A percentile compares a stretch with the other conserved stretches of the same genome.
phyloP scores from a whole-genome alignment of 2,329 filamentous ascomycete genomes.

The Neopestalotiopsis rosae region DNA sequence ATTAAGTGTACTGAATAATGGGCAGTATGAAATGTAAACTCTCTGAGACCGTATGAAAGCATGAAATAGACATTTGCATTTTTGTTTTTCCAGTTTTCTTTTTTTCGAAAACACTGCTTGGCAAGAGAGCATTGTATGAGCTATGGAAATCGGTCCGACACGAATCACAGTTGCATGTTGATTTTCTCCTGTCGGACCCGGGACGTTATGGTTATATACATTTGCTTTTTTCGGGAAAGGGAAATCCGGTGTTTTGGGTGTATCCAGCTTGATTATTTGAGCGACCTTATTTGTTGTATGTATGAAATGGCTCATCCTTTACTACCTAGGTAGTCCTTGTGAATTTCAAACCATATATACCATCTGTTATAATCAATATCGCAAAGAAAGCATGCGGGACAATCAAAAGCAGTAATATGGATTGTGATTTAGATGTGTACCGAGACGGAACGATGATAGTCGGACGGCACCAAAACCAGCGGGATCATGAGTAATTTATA shows the following conservation, averaged over 20 bases:
- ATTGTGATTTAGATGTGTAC: background rate
- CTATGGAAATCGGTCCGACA: background rate
- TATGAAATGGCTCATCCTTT: background rate
- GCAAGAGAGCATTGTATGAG: slow-evolving; percentile 1
- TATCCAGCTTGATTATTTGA: slow-evolving; percentile 23
- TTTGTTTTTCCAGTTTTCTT: background rate
- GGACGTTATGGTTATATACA: slow-evolving; percentile 16
- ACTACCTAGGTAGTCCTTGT: background rate
- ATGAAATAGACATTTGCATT: slow-evolving; percentile 14
- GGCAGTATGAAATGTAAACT: background rate
- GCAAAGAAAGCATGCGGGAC: no score
- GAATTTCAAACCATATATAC: background rate
- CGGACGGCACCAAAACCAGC: background rate
- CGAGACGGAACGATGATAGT: background rate
- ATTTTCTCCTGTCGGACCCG: slow-evolving; percentile 19
- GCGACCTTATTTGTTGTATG: background rate
- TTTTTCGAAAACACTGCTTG: slow-evolving; percentile 2
- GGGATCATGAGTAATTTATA: background rate
- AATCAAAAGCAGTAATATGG: background rate
- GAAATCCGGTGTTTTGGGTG: slow-evolving; percentile 29
- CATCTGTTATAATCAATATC: background rate
- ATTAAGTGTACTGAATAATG: slow-evolving; percentile 27
- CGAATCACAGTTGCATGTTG: slow-evolving; percentile 15
- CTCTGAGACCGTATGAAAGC: background rate
- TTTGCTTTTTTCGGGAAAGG: slow-evolving; percentile 14